Conservation (phyloP, 106 monocot genomes). For the Allium fistulosum region DNA sequence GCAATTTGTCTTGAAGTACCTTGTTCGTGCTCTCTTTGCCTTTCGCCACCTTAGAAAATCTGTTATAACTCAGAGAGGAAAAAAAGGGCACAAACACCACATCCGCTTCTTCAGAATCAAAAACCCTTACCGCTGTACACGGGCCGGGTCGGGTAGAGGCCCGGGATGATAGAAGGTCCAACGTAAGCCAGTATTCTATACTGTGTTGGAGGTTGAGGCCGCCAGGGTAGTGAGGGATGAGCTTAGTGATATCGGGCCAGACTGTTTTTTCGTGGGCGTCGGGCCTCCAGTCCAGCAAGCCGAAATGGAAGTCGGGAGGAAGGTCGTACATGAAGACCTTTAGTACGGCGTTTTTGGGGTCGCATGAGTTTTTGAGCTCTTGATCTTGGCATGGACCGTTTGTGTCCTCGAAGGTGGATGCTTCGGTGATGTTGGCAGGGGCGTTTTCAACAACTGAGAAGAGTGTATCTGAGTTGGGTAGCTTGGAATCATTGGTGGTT, state of each 20-base stretch:
- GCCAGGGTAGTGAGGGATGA: slow-evolving; percentile 60
- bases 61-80: slow-evolving; percentile 71
- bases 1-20: slow-evolving; percentile 45
- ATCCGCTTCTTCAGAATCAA: slow-evolving; percentile 55
- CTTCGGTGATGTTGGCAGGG: too few species aligned
- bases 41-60: slow-evolving; percentile 22
- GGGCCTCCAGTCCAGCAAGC: slow-evolving; percentile 53
- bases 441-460: too few species aligned
- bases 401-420: background rate
- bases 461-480: background rate
- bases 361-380: slow-evolving; percentile 17
- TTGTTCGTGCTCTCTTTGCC: slow-evolving; percentile 34
- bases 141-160: slow-evolving; percentile 17
- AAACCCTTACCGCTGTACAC: slow-evolving; percentile 44
- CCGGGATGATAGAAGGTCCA: slow-evolving; percentile 57
- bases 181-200: slow-evolving; percentile 82
- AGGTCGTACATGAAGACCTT: slow-evolving; percentile 85
- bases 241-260: slow-evolving; percentile 48
- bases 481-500: slow-evolving; percentile 6
- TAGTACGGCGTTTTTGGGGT: slow-evolving; percentile 29
- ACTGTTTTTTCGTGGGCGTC: slow-evolving; percentile 9
- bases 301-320: slow-evolving; percentile 75
- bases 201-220: slow-evolving; percentile 87
- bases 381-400: background rate
- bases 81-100: slow-evolving; percentile 82